These are phyloP conservation scores for Cryptosporidium sp. DNA, from an alignment of 169 alveolate species.

Conservation along the genomic window DNA sequence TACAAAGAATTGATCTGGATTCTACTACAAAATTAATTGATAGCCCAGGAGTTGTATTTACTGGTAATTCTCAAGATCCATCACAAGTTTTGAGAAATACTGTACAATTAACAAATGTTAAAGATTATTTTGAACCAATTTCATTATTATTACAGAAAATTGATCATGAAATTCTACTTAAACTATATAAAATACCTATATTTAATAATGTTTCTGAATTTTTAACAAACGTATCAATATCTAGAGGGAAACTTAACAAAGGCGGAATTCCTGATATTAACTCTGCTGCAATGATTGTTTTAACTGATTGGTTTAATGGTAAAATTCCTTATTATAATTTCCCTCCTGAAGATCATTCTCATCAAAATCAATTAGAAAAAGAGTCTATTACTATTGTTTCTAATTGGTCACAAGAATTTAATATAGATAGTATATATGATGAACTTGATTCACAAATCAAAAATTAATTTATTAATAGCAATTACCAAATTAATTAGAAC, in stretches of 20 bases:
- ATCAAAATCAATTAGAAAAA: constrained; percentile 7
- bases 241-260: constrained; percentile 85
- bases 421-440: constrained; percentile 37
- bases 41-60: constrained; percentile 94
- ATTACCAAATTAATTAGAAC: neutral
- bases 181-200: constrained; percentile 83
- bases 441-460: constrained; percentile 31
- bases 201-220: constrained; percentile 81
- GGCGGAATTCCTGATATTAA: constrained; percentile 91
- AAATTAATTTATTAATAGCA: neutral
- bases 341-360: constrained; percentile 82
- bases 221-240: constrained; percentile 80
- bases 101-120: constrained; percentile 89
- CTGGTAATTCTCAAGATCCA: constrained; percentile 84
- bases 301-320: constrained; percentile 91
- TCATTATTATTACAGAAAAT: constrained; percentile 85
- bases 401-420: constrained; percentile 66
- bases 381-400: constrained; percentile 38
- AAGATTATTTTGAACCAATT: constrained; percentile 90
- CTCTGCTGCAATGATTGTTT: constrained; percentile 90
- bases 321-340: constrained; percentile 87
- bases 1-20: constrained; percentile 91
- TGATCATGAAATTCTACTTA: constrained; percentile 82
- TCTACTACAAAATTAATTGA: constrained; percentile 90
- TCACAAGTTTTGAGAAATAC: constrained; percentile 87